Percentiles rank a stretch among this genome's conserved stretches.
phyloP scores from a whole-genome alignment of 768 basidiomycete species.

The Mycena pura region DNA sequence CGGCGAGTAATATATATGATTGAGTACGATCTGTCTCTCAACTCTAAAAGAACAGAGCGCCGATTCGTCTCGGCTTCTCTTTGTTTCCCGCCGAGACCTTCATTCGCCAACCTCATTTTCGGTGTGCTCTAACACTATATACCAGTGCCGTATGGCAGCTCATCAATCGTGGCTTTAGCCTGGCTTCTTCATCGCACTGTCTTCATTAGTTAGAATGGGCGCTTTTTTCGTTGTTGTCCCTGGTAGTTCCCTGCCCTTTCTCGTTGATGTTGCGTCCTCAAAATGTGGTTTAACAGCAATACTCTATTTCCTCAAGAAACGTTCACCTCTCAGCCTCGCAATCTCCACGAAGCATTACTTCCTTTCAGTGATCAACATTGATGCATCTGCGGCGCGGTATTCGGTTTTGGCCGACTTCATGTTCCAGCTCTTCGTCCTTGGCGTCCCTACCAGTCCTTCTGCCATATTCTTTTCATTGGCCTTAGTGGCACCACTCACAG shows the following conservation, averaged over 20 bases:
- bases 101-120: neutral
- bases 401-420: slow-evolving; percentile 8
- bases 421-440: slow-evolving; percentile 16
- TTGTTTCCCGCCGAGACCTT: slow-evolving; percentile 2
- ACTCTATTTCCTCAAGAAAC: slow-evolving; percentile 17
- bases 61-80: slow-evolving; percentile 13
- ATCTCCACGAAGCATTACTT: slow-evolving; percentile 23
- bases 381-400: slow-evolving; percentile 15
- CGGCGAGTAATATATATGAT: slow-evolving; percentile 1
- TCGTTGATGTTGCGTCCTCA: neutral
- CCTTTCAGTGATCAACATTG: slow-evolving; percentile 16
- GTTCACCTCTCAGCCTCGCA: slow-evolving; percentile 16
- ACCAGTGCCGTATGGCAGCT: neutral
- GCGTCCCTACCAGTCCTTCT: slow-evolving; percentile 12
- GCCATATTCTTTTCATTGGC: slow-evolving; percentile 10
- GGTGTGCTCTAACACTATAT: neutral
- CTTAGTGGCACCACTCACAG: slow-evolving; percentile 16
- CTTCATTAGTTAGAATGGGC: slow-evolving; percentile 5
- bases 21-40: neutral
- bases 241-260: neutral
- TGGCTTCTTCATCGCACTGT: slow-evolving; percentile 5
- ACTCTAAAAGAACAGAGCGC: neutral
- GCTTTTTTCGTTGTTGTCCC: slow-evolving; percentile 18
- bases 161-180: neutral
- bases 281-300: slow-evolving; percentile 1